Evolutionary conservation across 2,329 filamentous ascomycete genomes (phyloP).

Genomic region (Thelonectria olida): DNA sequence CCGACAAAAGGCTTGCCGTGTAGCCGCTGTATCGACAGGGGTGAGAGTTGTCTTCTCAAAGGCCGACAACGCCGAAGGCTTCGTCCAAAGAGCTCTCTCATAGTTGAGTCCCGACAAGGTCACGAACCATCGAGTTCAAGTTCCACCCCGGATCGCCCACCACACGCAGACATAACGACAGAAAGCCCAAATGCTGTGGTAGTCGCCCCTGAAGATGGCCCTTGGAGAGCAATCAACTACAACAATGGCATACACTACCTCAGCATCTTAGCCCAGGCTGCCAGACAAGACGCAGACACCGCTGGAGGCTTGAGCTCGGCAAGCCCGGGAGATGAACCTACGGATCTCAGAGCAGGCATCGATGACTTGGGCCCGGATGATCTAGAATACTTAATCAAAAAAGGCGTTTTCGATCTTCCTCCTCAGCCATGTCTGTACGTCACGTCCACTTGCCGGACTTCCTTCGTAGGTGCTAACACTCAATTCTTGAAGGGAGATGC

Average conservation of each 20-base stretch:
- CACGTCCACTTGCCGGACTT: too few species aligned
- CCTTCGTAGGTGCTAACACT: neutral
- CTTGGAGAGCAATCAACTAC: slow-evolving; percentile 7
- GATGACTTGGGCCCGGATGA: slow-evolving; percentile 8
- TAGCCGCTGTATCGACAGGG: slow-evolving; percentile 7
- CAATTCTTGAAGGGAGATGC: neutral
- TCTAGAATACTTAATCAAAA: slow-evolving; percentile 4
- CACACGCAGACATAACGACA: neutral
- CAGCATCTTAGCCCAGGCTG: slow-evolving; percentile 6
- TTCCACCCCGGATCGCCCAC: neutral
- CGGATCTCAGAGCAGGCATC: neutral
- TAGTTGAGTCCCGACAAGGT: neutral
- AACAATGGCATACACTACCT: slow-evolving; percentile 16
- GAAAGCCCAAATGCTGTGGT: neutral
- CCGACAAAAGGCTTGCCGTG: slow-evolving; percentile 7
- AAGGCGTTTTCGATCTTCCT: slow-evolving; percentile 11
- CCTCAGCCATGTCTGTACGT: slow-evolving; percentile 1
- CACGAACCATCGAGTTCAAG: neutral
- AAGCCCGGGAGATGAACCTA: neutral
- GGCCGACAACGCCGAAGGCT: slow-evolving; percentile 11
- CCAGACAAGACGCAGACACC: neutral
- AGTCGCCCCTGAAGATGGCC: neutral
- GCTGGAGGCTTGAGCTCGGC: neutral
- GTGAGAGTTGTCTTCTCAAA: slow-evolving; percentile 3
- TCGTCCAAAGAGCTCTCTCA: neutral